Evolutionary conservation across 441 rosid genomes (phyloP).

Genomic region (Populus hybrid): DNA sequence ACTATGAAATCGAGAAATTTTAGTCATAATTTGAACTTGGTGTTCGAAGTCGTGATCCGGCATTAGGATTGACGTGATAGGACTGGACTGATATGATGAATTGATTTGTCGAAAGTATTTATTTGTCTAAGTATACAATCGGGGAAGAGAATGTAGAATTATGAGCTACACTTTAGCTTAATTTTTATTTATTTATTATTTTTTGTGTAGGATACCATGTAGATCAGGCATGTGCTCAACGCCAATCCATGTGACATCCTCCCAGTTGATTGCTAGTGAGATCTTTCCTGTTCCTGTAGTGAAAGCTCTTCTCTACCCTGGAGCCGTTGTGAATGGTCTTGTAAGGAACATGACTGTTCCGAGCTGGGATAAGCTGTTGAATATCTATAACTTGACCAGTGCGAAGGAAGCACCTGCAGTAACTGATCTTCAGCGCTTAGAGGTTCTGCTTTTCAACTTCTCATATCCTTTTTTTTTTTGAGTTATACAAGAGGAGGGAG

Average conservation of each 20-base stretch:
- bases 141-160: too few species aligned
- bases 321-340: constrained; percentile 71
- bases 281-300: constrained; percentile 73
- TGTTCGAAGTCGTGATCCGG: too few species aligned
- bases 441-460: constrained; percentile 41
- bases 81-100: too few species aligned
- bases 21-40: neutral
- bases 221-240: constrained; percentile 87
- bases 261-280: constrained; percentile 92
- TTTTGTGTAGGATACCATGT: constrained; percentile 69
- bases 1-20: neutral
- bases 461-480: neutral
- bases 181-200: neutral
- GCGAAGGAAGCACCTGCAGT: constrained; percentile 72
- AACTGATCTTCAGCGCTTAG: constrained; percentile 85
- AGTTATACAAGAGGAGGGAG: neutral
- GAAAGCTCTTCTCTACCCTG: constrained; percentile 81
- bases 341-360: constrained; percentile 58
- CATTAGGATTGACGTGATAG: too few species aligned
- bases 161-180: too few species aligned
- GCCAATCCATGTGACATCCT: constrained; percentile 88
- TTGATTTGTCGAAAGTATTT: too few species aligned
- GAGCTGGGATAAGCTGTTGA: constrained; percentile 65
- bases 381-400: constrained; percentile 66
- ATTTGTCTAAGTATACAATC: too few species aligned